Base-by-base conservation (phyloP, 768 basidiomycete genomes). In the Suillus brevipes region DNA sequence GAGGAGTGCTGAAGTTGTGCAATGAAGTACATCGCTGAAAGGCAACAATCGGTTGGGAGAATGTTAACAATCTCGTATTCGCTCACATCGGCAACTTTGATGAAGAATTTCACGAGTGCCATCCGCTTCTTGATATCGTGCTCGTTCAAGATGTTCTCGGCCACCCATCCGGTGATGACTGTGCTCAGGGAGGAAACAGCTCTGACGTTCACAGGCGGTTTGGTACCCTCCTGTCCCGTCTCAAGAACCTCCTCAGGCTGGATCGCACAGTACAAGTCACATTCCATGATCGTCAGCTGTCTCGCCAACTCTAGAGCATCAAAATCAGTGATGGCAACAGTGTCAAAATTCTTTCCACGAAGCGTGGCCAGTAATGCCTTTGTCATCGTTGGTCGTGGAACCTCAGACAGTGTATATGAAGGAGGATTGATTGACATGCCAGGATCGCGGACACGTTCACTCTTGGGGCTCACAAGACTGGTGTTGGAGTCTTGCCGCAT, bases 211-310 rank as follows among this genome's bases (percentile, higher is more conserved):
- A 84, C 76, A 23, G 88, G 85, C 8, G 86, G 81, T 71, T 83
- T 82, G 43, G 82, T 83, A 66, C 87, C 87, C 66, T 89, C 87
- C 73, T 92, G 88, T 4, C 91, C 92, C 13, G 87, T 87, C 77
- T 94, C 91, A 66, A 99, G 76, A 55, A 99, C 83, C 75, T 99
- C 97, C 69, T 95, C 92, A 0, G 96, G 87, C 63, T 85, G 86
- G 68, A 99, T 94, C 61, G 87, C 85, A 67, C 91, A 89, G 74
- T 95, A 99, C 53, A 97, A 77, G 65, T 86, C 86, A 69, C 89
- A 91, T 75, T 99, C 97, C 90, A 96, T 92, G 69, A 96, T 85
- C 20, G 97, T 97, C 69, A 99, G 74, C 78, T 99, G 97, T 58
- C 97, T 85, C 9, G 95, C 95, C 52, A 99, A 82, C 76, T 99